A percentile compares a stretch with the other conserved stretches of the same genome.
These are phyloP conservation scores for Magnaporthiopsis rhizophila DNA, from an alignment of 2,329 filamentous ascomycete genomes.

Conservation along the genomic window DNA sequence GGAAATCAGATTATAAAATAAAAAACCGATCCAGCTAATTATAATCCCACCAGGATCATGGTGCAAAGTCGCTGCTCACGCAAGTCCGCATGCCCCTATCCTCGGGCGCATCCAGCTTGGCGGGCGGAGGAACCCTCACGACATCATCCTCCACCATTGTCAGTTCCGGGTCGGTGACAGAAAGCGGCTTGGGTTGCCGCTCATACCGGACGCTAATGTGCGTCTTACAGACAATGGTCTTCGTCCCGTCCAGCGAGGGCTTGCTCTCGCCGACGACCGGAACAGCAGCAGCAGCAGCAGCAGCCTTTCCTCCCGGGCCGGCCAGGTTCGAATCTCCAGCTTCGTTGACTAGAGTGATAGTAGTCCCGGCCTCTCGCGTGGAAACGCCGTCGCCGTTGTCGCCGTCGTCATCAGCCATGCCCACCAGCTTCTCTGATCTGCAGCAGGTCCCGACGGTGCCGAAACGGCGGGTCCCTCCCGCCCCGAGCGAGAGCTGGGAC, in stretches of 20 bases:
- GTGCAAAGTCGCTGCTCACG: neutral
- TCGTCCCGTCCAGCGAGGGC: neutral
- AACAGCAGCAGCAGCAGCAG: neutral
- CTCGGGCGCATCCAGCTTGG: neutral
- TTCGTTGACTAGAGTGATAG: neutral
- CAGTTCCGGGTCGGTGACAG: neutral
- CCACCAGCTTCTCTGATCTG: neutral
- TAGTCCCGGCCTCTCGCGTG: neutral
- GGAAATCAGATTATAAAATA: too few relatives aligned
- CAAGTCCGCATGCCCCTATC: neutral
- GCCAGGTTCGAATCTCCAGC: neutral
- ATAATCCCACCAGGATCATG: neutral
- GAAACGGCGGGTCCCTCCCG: neutral
- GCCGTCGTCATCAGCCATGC: neutral
- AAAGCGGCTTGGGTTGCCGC: neutral
- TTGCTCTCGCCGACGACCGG: too few relatives aligned
- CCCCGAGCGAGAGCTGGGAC: neutral
- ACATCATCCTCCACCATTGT: neutral
- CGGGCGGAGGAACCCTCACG: neutral
- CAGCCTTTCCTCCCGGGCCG: too few relatives aligned
- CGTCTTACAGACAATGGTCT: neutral
- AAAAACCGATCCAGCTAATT: too few relatives aligned
- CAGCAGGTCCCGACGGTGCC: neutral
- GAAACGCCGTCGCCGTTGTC: neutral
- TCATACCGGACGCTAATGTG: slow-evolving; percentile 3